phyloP scores from a whole-genome alignment of 2,329 filamentous ascomycete species.

The Talaromyces albobiverticillius region DNA sequence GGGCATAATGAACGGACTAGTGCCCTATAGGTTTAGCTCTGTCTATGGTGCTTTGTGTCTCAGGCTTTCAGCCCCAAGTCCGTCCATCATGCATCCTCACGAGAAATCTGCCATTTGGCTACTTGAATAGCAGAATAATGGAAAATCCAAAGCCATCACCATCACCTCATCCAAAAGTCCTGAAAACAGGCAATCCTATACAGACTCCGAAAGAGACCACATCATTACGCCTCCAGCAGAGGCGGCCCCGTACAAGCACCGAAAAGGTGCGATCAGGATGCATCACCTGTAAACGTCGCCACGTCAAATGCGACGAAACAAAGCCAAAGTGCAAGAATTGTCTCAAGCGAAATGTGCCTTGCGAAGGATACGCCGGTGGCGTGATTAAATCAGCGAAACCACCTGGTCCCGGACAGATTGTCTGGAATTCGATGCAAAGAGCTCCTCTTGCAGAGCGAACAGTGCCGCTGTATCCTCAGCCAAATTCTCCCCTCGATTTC shows the following conservation, averaged over 20 bases:
- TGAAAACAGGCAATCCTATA: background rate
- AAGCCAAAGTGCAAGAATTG: constrained; percentile 4
- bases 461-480: background rate
- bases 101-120: no score
- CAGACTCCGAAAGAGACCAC: background rate
- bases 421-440: background rate
- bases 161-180: background rate
- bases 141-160: background rate
- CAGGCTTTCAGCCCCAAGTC: no score
- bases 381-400: background rate
- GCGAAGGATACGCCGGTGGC: background rate
- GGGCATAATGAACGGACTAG: no score
- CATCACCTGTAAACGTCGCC: constrained; percentile 6
- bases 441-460: background rate
- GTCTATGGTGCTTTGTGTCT: no score
- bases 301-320: constrained; percentile 11
- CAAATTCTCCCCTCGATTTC: background rate
- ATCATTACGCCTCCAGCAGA: background rate
- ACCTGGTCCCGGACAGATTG: constrained; percentile 1
- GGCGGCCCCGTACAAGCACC: constrained; percentile 4
- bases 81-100: no score
- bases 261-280: constrained; percentile 9
- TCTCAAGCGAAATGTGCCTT: background rate
- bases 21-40: no score
- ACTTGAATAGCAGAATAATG: background rate